phyloP scores from a whole-genome alignment of 192 early-diverging fungal species.

The Entophlyctis luteolus region DNA sequence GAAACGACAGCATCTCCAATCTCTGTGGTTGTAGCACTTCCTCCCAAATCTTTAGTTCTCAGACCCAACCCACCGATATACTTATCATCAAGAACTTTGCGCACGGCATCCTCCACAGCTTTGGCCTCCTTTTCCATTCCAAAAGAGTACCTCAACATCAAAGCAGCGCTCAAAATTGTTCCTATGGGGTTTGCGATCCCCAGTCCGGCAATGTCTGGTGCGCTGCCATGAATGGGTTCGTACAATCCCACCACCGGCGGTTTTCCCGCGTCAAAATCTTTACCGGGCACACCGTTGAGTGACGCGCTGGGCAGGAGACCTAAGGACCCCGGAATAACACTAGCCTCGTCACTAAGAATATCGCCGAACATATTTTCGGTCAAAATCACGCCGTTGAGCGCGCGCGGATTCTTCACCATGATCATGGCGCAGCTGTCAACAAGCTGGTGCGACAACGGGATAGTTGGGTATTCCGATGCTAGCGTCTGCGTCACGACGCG shows the following conservation, averaged over 20 bases:
- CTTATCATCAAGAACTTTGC: conserved; percentile 83
- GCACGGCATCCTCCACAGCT: conserved; percentile 88
- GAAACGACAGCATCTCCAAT: conserved; percentile 89
- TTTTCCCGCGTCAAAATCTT: conserved; percentile 26
- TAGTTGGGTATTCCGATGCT: conserved; percentile 80
- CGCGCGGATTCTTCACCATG: conserved; percentile 85
- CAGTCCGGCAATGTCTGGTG: conserved; percentile 97
- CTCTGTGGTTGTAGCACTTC: conserved; percentile 77
- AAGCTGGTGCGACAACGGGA: conserved; percentile 84
- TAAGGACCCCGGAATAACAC: conserved; percentile 90
- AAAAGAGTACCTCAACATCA: conserved; percentile 94
- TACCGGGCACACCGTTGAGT: conserved; percentile 80
- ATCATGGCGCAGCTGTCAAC: conserved; percentile 98
- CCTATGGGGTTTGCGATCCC: conserved; percentile 96
- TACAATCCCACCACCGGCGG: conserved; percentile 74
- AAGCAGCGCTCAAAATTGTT: conserved; percentile 90
- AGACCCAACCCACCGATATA: conserved; percentile 58
- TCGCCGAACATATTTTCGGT: conserved; percentile 99
- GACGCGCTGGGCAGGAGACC: conserved; percentile 91
- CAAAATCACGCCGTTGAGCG: conserved; percentile 90
- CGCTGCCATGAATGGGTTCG: conserved; percentile 99
- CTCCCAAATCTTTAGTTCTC: conserved; percentile 89
- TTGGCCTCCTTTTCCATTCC: conserved; percentile 84
- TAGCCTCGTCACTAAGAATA: conserved; percentile 92
- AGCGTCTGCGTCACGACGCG: conserved; percentile 87